Evolutionary conservation across 2,329 filamentous ascomycete genomes (phyloP).

Genomic region (Cladosporium sp.): DNA sequence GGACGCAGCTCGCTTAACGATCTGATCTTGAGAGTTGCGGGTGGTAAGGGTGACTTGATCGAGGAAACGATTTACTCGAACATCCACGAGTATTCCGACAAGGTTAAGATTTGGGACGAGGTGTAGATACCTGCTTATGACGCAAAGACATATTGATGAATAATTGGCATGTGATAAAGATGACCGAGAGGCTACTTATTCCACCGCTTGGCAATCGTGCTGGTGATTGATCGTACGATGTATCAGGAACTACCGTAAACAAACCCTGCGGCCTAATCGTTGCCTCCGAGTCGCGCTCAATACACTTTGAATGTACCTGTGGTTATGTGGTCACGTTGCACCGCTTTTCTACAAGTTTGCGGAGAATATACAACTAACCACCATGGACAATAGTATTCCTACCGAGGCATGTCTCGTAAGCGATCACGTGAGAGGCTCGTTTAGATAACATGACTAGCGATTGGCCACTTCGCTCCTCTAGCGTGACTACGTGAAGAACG

Average conservation of each 20-base stretch:
- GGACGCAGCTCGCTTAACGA: slow-evolving; percentile 87
- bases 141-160: background rate
- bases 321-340: background rate
- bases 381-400: background rate
- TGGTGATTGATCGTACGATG: background rate
- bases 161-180: background rate
- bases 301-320: background rate
- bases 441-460: background rate
- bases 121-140: slow-evolving; percentile 14
- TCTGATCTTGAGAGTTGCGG: slow-evolving; percentile 78
- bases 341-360: background rate
- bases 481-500: background rate
- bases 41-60: slow-evolving; percentile 77
- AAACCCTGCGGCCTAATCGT: background rate
- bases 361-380: background rate
- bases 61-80: slow-evolving; percentile 73
- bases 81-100: slow-evolving; percentile 76
- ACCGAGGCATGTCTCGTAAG: background rate
- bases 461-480: background rate
- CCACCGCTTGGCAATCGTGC: background rate
- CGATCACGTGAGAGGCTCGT: background rate
- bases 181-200: background rate
- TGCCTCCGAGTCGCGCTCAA: background rate
- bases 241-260: too few species aligned
- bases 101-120: slow-evolving; percentile 76